Evolutionary conservation across 2,329 filamentous ascomycete genomes (phyloP).

Genomic region (Colletotrichum siamense): DNA sequence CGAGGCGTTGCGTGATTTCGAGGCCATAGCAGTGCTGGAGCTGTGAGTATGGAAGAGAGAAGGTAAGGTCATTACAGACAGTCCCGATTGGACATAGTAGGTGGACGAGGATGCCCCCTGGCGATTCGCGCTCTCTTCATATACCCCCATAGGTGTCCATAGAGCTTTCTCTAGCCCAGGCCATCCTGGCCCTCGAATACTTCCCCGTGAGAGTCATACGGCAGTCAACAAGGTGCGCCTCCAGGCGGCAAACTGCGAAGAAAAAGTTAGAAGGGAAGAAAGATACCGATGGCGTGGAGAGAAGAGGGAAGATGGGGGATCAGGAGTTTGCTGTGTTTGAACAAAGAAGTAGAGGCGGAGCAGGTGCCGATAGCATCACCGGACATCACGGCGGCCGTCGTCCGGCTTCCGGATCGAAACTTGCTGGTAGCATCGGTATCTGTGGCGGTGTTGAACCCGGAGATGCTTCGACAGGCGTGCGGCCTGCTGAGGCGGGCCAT

Average conservation of each 20-base stretch:
- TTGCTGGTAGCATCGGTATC: neutral
- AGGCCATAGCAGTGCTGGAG: constrained; percentile 22
- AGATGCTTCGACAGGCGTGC: neutral
- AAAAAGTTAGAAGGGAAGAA: too few relatives aligned
- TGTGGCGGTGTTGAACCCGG: neutral
- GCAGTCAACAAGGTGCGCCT: too few relatives aligned
- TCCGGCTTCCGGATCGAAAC: neutral
- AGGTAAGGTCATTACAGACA: constrained; percentile 21
- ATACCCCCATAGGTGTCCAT: too few relatives aligned
- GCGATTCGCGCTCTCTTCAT: too few relatives aligned
- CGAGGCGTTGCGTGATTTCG: constrained; percentile 17
- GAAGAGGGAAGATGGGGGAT: constrained; percentile 5
- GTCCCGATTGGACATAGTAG: constrained; percentile 20
- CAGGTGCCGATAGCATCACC: neutral
- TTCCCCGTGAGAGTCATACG: too few relatives aligned
- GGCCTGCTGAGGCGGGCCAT: neutral
- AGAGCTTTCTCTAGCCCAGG: too few relatives aligned
- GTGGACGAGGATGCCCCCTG: constrained; percentile 25
- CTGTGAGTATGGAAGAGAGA: constrained; percentile 15
- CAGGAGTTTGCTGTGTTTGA: neutral
- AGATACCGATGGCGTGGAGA: neutral
- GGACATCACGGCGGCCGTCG: neutral
- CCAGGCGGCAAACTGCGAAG: too few relatives aligned
- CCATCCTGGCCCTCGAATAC: too few relatives aligned
- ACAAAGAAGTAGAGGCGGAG: neutral